These are phyloP conservation scores for Talaromyces islandicus DNA, from an alignment of 2,329 filamentous ascomycete genomes.

Conservation along the genomic window DNA sequence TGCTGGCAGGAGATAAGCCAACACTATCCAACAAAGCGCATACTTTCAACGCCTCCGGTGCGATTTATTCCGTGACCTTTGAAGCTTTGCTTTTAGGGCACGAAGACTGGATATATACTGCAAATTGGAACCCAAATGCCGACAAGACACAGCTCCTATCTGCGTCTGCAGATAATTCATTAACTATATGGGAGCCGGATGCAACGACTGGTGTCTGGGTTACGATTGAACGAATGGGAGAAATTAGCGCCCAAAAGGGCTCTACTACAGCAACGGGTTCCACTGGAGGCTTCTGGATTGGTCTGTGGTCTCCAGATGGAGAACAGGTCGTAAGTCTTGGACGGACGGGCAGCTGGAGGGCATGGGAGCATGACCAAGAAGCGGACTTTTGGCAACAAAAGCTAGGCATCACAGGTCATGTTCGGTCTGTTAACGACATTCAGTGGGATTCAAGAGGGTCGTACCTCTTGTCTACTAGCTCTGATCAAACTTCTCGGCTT, in stretches of 20 bases:
- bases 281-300: slow-evolving; percentile 93
- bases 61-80: slow-evolving; percentile 77
- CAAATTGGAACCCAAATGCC: slow-evolving; percentile 60
- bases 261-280: slow-evolving; percentile 95
- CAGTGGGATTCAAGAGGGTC: slow-evolving; percentile 76
- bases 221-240: slow-evolving; percentile 75
- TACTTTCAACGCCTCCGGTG: slow-evolving; percentile 56
- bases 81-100: slow-evolving; percentile 91
- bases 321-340: slow-evolving; percentile 73
- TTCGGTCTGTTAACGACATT: slow-evolving; percentile 71
- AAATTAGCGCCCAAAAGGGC: slow-evolving; percentile 91
- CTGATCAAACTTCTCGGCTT: slow-evolving; percentile 87
- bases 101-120: slow-evolving; percentile 97
- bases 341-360: slow-evolving; percentile 86
- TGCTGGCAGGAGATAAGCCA: slow-evolving; percentile 48
- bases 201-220: slow-evolving; percentile 82
- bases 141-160: slow-evolving; percentile 69
- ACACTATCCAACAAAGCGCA: slow-evolving; percentile 87
- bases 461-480: slow-evolving; percentile 82
- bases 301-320: slow-evolving; percentile 80
- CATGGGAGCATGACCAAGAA: slow-evolving; percentile 63
- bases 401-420: slow-evolving; percentile 77
- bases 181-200: slow-evolving; percentile 90
- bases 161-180: slow-evolving; percentile 88
- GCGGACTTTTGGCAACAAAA: slow-evolving; percentile 69